These are phyloP conservation scores for Hericium rajendrae DNA, from an alignment of 768 basidiomycete species.

Conservation along the genomic window DNA sequence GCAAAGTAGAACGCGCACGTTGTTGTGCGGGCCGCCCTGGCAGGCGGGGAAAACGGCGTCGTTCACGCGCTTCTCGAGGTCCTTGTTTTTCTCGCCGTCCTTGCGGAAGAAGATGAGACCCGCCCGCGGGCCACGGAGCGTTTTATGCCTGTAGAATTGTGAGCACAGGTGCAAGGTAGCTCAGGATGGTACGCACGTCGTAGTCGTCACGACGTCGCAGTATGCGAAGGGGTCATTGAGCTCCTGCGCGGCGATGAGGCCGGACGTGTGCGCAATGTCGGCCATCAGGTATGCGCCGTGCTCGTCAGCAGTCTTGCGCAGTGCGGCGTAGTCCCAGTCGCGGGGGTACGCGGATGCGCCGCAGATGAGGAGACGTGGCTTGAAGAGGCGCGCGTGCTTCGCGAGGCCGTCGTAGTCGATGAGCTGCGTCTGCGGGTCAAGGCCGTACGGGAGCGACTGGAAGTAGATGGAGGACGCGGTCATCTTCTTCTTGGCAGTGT, in stretches of 20 bases:
- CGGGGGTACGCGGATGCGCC: conserved; percentile 98
- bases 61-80: conserved; percentile 95
- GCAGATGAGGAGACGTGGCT: conserved; percentile 90
- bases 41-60: conserved; percentile 99
- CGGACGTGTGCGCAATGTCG: conserved; percentile 96
- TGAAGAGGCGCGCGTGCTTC: conserved; percentile 87
- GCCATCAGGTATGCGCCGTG: conserved; percentile 92
- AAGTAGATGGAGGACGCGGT: conserved; percentile 99
- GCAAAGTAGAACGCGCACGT: conserved; percentile 40
- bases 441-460: conserved; percentile 92
- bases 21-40: conserved; percentile 99
- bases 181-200: conserved; percentile 50
- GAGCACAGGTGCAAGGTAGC: neutral
- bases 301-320: conserved; percentile 73
- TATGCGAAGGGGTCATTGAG: conserved; percentile 87
- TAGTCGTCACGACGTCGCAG: conserved; percentile 97
- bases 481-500: conserved; percentile 99
- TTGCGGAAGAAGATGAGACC: conserved; percentile 98
- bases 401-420: conserved; percentile 81
- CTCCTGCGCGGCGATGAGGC: conserved; percentile 87
- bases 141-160: conserved; percentile 71
- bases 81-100: conserved; percentile 69
- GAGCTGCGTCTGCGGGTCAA: conserved; percentile 73
- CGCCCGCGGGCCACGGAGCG: conserved; percentile 94
- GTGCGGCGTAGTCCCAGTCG: conserved; percentile 89